phyloP scores from a whole-genome alignment of 148 eudicot genomes.

The Polygonum maritimum region DNA sequence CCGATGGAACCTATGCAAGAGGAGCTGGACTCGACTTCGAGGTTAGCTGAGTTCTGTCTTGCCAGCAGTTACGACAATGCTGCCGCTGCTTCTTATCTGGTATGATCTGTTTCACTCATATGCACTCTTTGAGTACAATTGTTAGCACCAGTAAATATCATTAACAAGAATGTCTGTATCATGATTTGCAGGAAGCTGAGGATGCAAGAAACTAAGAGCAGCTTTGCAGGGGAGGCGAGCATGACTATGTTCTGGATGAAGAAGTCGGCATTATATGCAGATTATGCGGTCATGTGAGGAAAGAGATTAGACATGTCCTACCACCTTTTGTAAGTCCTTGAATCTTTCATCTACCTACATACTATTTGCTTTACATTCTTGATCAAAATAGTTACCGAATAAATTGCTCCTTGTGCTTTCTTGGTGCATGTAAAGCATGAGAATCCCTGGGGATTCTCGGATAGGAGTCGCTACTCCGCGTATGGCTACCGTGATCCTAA shows the following conservation, averaged over 20 bases:
- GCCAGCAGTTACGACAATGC: background rate
- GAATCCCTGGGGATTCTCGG: constrained; percentile 25
- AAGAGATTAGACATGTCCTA: constrained; percentile 31
- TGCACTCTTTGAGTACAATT: too few species aligned
- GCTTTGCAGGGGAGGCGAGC: constrained; percentile 36
- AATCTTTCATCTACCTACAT: too few species aligned
- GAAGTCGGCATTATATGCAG: constrained; percentile 44
- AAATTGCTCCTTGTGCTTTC: background rate
- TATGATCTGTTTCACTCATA: background rate
- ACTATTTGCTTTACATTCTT: too few species aligned
- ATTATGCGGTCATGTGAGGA: constrained; percentile 28
- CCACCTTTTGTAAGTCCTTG: constrained; percentile 44
- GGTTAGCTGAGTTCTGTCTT: background rate
- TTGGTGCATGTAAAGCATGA: constrained; percentile 26
- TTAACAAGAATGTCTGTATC: background rate
- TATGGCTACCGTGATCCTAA: background rate
- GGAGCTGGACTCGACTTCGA: background rate
- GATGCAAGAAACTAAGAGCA: constrained; percentile 14
- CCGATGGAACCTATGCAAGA: background rate
- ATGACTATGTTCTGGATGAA: constrained; percentile 36
- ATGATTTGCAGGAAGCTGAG: constrained; percentile 22
- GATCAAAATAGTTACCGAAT: too few species aligned
- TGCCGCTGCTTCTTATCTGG: background rate
- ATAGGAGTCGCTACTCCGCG: constrained; percentile 2
- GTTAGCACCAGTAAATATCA: background rate